Evolutionary conservation across 257 asterid species (phyloP).

Genomic region (Gentiana dahurica): DNA sequence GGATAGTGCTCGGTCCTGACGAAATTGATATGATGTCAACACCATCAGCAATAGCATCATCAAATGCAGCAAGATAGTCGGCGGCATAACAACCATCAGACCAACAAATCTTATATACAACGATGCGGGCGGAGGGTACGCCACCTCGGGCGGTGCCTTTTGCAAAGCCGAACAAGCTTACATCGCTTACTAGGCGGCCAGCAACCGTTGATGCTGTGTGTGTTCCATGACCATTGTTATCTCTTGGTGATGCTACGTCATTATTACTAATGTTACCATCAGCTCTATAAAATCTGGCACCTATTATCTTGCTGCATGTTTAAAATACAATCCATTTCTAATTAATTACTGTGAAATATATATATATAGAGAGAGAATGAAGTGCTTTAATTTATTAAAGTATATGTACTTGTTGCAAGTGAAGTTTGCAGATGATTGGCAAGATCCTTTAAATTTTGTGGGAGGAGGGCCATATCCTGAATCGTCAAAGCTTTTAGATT

Average conservation of each 20-base stretch:
- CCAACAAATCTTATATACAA: no score
- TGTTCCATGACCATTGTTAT: slow-evolving; percentile 46
- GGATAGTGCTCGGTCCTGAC: slow-evolving; percentile 28
- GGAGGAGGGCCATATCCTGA: slow-evolving; percentile 23
- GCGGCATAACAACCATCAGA: slow-evolving; percentile 34
- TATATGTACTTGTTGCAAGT: no score
- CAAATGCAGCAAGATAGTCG: slow-evolving; percentile 56
- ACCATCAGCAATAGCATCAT: slow-evolving; percentile 69
- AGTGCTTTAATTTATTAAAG: slow-evolving; percentile 9
- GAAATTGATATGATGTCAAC: slow-evolving; percentile 62
- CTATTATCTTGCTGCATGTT: slow-evolving; percentile 46
- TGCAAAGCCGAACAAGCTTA: slow-evolving; percentile 31
- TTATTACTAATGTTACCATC: slow-evolving; percentile 10
- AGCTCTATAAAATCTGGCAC: slow-evolving; percentile 41
- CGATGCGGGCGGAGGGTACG: slow-evolving; percentile 18
- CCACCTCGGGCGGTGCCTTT: slow-evolving; percentile 49
- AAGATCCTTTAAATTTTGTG: slow-evolving; percentile 35
- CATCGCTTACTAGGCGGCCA: slow-evolving; percentile 26
- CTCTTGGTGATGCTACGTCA: slow-evolving; percentile 42
- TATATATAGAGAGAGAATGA: slow-evolving; percentile 10
- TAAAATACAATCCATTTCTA: neutral
- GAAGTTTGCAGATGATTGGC: slow-evolving; percentile 16
- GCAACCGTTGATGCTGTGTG: slow-evolving; percentile 57
- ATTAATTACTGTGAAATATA: no score
- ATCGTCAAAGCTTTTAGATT: slow-evolving; percentile 10